Evolutionary conservation across 176 grass and related monocot genomes (phyloP), one percentile per base, ranked within the genome.

Genomic region (Aegilops umbellulata): DNA sequence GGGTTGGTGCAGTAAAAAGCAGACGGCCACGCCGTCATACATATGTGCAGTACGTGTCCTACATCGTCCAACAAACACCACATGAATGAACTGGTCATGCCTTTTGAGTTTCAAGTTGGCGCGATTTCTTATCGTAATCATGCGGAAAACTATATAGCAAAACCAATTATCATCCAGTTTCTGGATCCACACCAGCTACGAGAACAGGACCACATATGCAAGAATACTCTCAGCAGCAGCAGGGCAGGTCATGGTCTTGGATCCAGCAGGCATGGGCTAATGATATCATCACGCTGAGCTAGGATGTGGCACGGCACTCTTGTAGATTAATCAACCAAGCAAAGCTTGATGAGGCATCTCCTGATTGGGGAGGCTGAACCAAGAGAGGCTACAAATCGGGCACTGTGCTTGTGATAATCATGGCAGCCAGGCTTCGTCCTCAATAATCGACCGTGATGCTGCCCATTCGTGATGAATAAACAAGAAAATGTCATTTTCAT

Each of bases 401-500:
- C 4, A 58, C 32, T 79, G 10, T 78, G 55, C 12, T 30, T 9
- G 65, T 60, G 80, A 83, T 22, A 83, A 75, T 67, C 44, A 67
- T 44, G 80, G 25, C 84, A 79, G 16, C 35, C 10, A 4, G 69
- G 20, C 53, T 41, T 72, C 58, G 25, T 79, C 68, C 20, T 74
- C 74, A 23, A 58, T 78, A 57, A 74, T 87, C 58, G 11, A 90
- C 83, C 36, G 60, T 86, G 88, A 69, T 65, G 47, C 82, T 76
- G 32, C 24, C 65, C n/a, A 4, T 36, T 51, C 16, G 49, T 53
- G 46, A 60, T 53, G 46, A 60, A 85, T 29, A 85, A 81, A 49
- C n/a, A 6, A 71, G 22, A 74, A 9, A 23, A 0, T 0, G 10
- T 55, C 64, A 5, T 78, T 86, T 65, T 78, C 83, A 57, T 4